phyloP scores from a whole-genome alignment of 345 rosid genomes.

The Cardiospermum halicacabum region DNA sequence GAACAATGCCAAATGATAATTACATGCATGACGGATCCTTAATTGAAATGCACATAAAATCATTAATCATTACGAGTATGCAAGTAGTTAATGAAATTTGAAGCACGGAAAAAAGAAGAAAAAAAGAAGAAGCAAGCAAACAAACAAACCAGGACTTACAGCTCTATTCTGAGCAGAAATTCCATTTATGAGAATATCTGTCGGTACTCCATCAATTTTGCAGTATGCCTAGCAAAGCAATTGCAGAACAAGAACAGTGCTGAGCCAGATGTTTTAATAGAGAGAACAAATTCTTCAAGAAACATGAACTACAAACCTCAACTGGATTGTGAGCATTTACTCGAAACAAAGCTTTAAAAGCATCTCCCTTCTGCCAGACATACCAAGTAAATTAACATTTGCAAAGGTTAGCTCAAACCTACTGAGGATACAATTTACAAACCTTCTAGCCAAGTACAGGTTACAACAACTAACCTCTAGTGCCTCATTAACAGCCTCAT shows the following conservation, averaged over 20 bases:
- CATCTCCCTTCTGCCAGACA: conserved; percentile 64
- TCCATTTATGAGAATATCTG: conserved; percentile 74
- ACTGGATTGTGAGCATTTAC: conserved; percentile 81
- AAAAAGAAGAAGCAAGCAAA: not conserved
- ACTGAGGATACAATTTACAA: not conserved
- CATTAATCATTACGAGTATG: not conserved
- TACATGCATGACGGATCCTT: not conserved
- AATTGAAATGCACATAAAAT: not conserved
- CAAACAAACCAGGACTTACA: conserved; percentile 44
- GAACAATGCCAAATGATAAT: not conserved
- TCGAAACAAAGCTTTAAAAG: conserved; percentile 56
- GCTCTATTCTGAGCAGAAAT: conserved; percentile 76
- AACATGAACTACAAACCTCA: conserved; percentile 51
- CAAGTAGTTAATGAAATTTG: not conserved
- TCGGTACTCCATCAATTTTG: conserved; percentile 84
- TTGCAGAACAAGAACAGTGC: not conserved
- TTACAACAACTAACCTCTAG: conserved; percentile 52
- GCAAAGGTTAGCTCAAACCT: not conserved
- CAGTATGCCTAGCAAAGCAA: conserved; percentile 67
- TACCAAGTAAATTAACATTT: not conserved
- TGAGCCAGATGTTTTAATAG: not conserved
- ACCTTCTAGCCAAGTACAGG: not conserved
- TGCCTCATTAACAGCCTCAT: conserved; percentile 48
- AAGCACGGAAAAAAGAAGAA: not conserved
- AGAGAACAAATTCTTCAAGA: not conserved